A percentile compares a stretch with the other conserved stretches of the same genome.
These are phyloP conservation scores for Alternaria tenuissima DNA, from an alignment of 2,329 filamentous ascomycete species.

Conservation along the genomic window DNA sequence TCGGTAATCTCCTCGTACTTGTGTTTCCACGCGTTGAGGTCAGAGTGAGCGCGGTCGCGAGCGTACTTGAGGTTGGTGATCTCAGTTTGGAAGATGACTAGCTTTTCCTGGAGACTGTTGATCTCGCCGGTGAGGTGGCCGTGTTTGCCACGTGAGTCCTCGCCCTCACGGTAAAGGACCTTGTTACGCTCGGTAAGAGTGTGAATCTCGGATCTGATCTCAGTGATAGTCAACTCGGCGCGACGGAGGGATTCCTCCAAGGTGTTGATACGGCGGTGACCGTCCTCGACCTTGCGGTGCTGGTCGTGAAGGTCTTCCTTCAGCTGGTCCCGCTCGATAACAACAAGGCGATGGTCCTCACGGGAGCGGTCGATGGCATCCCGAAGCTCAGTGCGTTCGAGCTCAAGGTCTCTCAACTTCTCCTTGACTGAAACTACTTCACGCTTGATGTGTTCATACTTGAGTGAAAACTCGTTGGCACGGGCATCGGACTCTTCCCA, in stretches of 20 bases:
- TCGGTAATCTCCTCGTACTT: slow-evolving; percentile 36
- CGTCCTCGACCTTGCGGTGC: slow-evolving; percentile 24
- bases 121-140: slow-evolving; percentile 24
- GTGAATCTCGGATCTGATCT: slow-evolving; percentile 25
- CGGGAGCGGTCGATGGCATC: slow-evolving; percentile 26
- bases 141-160: slow-evolving; percentile 28
- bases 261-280: slow-evolving; percentile 25
- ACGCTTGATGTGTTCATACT: slow-evolving; percentile 36
- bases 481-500: slow-evolving; percentile 35
- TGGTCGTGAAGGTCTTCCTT: slow-evolving; percentile 34
- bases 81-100: slow-evolving; percentile 30
- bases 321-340: slow-evolving; percentile 35
- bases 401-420: slow-evolving; percentile 29
- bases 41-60: slow-evolving; percentile 29
- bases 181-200: slow-evolving; percentile 31
- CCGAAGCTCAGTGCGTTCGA: slow-evolving; percentile 29
- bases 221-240: slow-evolving; percentile 23
- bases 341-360: slow-evolving; percentile 30
- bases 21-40: slow-evolving; percentile 32
- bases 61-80: slow-evolving; percentile 29
- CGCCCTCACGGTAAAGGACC: slow-evolving; percentile 25
- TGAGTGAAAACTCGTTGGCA: slow-evolving; percentile 27
- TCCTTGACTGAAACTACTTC: slow-evolving; percentile 36
- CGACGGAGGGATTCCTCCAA: slow-evolving; percentile 35
- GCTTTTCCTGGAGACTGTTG: slow-evolving; percentile 22